Evolutionary conservation across 495 filamentous ascomycete genomes (phyloP).

Genomic region (Jackrogersella multiformis): DNA sequence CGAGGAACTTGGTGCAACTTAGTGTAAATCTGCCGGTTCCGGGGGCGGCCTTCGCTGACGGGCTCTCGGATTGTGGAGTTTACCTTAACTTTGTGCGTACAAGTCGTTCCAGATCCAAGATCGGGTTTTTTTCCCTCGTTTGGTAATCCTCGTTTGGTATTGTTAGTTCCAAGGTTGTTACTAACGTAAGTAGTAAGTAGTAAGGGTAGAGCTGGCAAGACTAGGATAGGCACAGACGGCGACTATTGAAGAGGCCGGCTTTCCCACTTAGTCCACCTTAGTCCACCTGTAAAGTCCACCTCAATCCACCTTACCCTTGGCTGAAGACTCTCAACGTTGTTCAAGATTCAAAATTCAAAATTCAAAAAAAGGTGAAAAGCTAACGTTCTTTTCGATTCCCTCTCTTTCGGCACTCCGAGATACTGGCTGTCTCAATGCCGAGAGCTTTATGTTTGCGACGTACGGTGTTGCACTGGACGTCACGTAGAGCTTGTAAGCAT

Average conservation of each 20-base stretch:
- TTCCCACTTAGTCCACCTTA: slow-evolving; percentile 6
- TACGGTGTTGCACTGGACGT: slow-evolving; percentile 35
- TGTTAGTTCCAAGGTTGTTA: too few species aligned
- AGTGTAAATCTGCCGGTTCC: slow-evolving; percentile 9
- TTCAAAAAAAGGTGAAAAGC: too few species aligned
- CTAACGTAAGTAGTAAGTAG: too few species aligned
- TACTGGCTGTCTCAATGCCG: slow-evolving; percentile 17
- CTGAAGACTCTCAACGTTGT: background rate
- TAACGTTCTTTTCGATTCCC: background rate
- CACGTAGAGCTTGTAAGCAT: slow-evolving; percentile 26
- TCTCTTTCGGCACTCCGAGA: slow-evolving; percentile 32
- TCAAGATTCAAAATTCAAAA: too few species aligned
- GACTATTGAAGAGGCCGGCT: slow-evolving; percentile 36
- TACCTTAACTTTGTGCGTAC: background rate
- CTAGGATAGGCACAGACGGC: slow-evolving; percentile 3
- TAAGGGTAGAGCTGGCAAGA: slow-evolving; percentile 10
- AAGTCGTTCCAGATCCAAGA: slow-evolving; percentile 36
- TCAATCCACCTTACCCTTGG: slow-evolving; percentile 1
- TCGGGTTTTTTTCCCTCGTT: slow-evolving; percentile 24
- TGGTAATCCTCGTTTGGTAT: too few species aligned
- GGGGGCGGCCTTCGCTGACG: background rate
- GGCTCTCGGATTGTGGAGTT: slow-evolving; percentile 35
- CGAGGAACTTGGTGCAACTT: slow-evolving; percentile 23
- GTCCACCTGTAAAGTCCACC: slow-evolving; percentile 2
- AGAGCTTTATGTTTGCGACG: slow-evolving; percentile 32